Percentiles rank a stretch among this genome's conserved stretches.
Conservation (phyloP, 768 basidiomycete genomes). For the Infundibulicybe gibba region DNA sequence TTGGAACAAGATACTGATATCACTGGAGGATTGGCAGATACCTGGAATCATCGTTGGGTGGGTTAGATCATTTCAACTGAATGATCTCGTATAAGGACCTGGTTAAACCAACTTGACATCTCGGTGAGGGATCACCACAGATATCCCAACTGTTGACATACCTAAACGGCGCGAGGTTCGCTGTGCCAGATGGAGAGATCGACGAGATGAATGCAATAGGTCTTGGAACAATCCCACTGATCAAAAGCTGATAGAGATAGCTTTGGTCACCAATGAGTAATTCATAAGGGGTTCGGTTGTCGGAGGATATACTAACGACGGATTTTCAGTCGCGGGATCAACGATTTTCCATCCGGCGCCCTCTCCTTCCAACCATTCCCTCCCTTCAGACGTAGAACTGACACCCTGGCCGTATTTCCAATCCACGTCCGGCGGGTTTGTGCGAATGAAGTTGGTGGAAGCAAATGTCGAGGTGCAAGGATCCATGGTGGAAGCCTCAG, state of each 20-base stretch:
- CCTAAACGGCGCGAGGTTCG: slow-evolving; percentile 64
- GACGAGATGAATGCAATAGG: slow-evolving; percentile 73
- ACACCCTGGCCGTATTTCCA: slow-evolving; percentile 34
- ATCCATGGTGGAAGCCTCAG: too few species aligned
- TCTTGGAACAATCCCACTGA: slow-evolving; percentile 56
- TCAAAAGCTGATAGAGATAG: slow-evolving; percentile 42
- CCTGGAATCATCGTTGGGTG: too few species aligned
- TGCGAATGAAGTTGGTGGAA: background rate
- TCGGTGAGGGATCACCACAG: background rate
- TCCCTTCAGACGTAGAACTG: slow-evolving; percentile 28
- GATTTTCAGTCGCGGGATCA: slow-evolving; percentile 28
- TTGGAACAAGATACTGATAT: slow-evolving; percentile 46
- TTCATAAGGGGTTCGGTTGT: too few species aligned
- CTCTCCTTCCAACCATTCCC: slow-evolving; percentile 40
- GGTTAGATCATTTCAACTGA: too few species aligned
- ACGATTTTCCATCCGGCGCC: slow-evolving; percentile 35
- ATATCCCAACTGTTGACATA: slow-evolving; percentile 5
- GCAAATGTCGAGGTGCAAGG: too few species aligned
- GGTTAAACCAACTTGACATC: slow-evolving; percentile 38
- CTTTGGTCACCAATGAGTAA: slow-evolving; percentile 10
- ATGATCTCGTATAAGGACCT: slow-evolving; percentile 13
- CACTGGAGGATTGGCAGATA: slow-evolving; percentile 11
- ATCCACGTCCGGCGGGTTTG: slow-evolving; percentile 27
- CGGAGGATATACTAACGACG: slow-evolving; percentile 18
- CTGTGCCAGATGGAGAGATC: slow-evolving; percentile 42